Percentiles rank a stretch among this genome's conserved stretches.
Evolutionary conservation across 306 rosid species (phyloP).

Genomic region (Dryas drummondii): DNA sequence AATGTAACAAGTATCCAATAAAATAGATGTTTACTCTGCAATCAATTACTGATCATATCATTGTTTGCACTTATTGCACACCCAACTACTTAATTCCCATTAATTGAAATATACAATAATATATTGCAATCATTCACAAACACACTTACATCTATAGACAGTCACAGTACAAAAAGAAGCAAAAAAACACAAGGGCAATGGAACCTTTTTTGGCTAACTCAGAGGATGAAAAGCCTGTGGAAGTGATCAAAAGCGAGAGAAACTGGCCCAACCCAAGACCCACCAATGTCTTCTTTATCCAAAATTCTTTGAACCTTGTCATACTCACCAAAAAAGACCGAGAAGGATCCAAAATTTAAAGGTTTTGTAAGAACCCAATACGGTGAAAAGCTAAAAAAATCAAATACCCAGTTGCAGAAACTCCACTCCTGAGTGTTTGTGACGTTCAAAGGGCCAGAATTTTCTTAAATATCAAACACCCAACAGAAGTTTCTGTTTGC

Average conservation of each 20-base stretch:
- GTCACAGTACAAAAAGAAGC: not conserved
- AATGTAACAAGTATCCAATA: not conserved
- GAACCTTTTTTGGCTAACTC: slow-evolving; percentile 85
- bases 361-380: slow-evolving; percentile 1
- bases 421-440: not conserved
- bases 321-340: slow-evolving; percentile 23
- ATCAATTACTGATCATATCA: not conserved
- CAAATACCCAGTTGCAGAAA: slow-evolving; percentile 11
- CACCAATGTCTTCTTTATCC: slow-evolving; percentile 58
- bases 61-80: not conserved
- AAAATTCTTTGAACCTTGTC: slow-evolving; percentile 37
- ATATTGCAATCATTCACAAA: not conserved
- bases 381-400: not conserved
- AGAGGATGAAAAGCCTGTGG: slow-evolving; percentile 85
- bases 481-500: not conserved
- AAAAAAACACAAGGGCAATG: not conserved
- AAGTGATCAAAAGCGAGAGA: slow-evolving; percentile 84
- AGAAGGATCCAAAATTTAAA: not conserved
- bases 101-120: not conserved
- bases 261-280: slow-evolving; percentile 94
- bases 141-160: not conserved
- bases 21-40: not conserved
- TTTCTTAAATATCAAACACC: not conserved
- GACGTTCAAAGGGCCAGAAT: not conserved
- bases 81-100: not conserved